These are phyloP conservation scores for Populus tremula DNA, from an alignment of 345 rosid species.

Conservation along the genomic window DNA sequence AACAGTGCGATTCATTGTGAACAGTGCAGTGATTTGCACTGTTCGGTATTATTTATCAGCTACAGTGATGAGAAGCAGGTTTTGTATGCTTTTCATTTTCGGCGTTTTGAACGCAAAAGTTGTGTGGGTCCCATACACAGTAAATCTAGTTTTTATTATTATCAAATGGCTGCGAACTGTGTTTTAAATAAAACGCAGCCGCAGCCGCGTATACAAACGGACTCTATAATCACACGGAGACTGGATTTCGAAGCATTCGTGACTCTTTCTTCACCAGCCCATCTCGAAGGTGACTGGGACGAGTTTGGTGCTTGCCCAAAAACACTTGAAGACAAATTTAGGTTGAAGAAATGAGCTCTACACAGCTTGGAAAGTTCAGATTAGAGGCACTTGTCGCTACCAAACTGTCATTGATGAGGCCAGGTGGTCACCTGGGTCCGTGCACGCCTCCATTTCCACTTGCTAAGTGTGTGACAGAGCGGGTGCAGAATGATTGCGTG, in stretches of 20 bases:
- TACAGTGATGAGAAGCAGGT: no score
- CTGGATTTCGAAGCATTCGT: constrained; percentile 61
- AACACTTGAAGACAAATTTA: constrained; percentile 64
- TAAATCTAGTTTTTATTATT: no score
- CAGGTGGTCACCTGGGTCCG: constrained; percentile 92
- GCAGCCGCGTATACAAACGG: no score
- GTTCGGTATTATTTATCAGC: no score
- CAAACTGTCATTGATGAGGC: constrained; percentile 59
- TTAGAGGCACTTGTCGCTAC: constrained; percentile 72
- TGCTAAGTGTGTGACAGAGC: constrained; percentile 62
- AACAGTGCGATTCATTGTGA: no score
- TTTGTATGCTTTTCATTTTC: no score
- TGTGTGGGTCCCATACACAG: no score
- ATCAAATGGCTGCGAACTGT: no score
- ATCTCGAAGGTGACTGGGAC: constrained; percentile 95
- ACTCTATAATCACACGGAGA: constrained; percentile 74
- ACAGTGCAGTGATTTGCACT: no score
- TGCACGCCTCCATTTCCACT: constrained; percentile 74
- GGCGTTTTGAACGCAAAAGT: no score
- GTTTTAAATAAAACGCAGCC: no score
- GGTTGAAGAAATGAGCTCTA: constrained; percentile 45
- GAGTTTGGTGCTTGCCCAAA: constrained; percentile 81
- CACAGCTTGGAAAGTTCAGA: constrained; percentile 28
- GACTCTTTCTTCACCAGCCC: constrained; percentile 85
- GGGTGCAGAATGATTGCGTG: constrained; percentile 82